Evolutionary conservation across 345 rosid genomes (phyloP).

Genomic region (Bruguiera gymnorhiza): DNA sequence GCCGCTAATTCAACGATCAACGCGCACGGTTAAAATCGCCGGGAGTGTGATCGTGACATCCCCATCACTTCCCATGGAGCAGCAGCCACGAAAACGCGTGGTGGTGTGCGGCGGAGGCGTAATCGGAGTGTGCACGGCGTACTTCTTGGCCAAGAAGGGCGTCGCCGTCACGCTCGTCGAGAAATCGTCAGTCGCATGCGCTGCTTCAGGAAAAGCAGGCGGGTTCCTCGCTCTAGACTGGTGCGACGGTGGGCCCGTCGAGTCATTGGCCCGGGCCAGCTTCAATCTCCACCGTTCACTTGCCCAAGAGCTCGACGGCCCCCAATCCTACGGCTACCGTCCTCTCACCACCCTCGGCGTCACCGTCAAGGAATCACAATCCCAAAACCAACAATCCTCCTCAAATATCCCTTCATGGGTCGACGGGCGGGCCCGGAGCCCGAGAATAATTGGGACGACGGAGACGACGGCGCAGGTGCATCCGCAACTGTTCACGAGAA

Average conservation of each 20-base stretch:
- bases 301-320: conserved; percentile 66
- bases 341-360: conserved; percentile 61
- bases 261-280: conserved; percentile 70
- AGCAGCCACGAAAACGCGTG: conserved; percentile 33
- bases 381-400: conserved; percentile 3
- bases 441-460: conserved; percentile 56
- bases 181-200: conserved; percentile 76
- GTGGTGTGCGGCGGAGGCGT: conserved; percentile 80
- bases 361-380: conserved; percentile 50
- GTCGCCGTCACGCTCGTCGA: conserved; percentile 70
- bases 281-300: conserved; percentile 80
- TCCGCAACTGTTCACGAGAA: conserved; percentile 68
- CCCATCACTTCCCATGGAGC: conserved; percentile 22
- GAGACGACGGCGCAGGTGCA: conserved; percentile 81
- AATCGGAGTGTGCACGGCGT: conserved; percentile 86
- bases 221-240: conserved; percentile 89
- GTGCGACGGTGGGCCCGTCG: conserved; percentile 74
- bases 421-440: conserved; percentile 50
- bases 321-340: conserved; percentile 71
- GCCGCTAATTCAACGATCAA: not conserved
- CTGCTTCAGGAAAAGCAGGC: conserved; percentile 88
- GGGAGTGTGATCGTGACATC: conserved; percentile 13
- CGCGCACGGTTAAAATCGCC: conserved; percentile 3
- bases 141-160: conserved; percentile 69
- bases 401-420: conserved; percentile 63